Conservation (phyloP, 352 stramenopile species). For the Globisporangium camurandrum region DNA sequence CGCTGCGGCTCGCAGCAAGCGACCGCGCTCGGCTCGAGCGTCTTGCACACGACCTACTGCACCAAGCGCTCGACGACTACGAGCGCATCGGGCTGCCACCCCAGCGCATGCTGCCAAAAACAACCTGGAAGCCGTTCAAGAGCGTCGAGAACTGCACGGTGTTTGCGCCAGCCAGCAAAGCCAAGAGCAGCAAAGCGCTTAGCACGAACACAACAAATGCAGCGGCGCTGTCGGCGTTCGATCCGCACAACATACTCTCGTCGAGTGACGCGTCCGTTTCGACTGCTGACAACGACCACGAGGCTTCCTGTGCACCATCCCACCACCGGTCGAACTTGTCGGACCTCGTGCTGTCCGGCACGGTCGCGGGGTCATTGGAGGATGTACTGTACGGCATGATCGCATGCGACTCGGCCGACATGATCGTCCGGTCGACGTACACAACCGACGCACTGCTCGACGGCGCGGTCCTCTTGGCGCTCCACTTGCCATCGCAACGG, state of each 20-base stretch:
- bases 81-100: slow-evolving; percentile 7
- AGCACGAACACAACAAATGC: slow-evolving; percentile 2
- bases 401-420: slow-evolving; percentile 11
- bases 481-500: slow-evolving; percentile 5
- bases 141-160: slow-evolving; percentile 9
- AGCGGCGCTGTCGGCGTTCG: neutral
- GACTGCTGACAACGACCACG: neutral
- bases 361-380: slow-evolving; percentile 8
- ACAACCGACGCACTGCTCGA: slow-evolving; percentile 13
- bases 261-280: slow-evolving; percentile 4
- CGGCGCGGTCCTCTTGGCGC: slow-evolving; percentile 8
- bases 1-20: neutral
- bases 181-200: neutral
- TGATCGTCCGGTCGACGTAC: slow-evolving; percentile 14
- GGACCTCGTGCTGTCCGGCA: slow-evolving; percentile 11
- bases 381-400: slow-evolving; percentile 15
- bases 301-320: too few species aligned
- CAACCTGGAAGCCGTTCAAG: slow-evolving; percentile 13
- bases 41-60: slow-evolving; percentile 5
- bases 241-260: neutral
- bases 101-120: slow-evolving; percentile 2
- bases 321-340: slow-evolving; percentile 15
- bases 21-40: slow-evolving; percentile 4
- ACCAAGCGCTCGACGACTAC: slow-evolving; percentile 7
- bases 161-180: slow-evolving; percentile 1